These are phyloP conservation scores for Nothophytophthora sp. DNA, from an alignment of 352 stramenopile genomes.

Conservation along the genomic window DNA sequence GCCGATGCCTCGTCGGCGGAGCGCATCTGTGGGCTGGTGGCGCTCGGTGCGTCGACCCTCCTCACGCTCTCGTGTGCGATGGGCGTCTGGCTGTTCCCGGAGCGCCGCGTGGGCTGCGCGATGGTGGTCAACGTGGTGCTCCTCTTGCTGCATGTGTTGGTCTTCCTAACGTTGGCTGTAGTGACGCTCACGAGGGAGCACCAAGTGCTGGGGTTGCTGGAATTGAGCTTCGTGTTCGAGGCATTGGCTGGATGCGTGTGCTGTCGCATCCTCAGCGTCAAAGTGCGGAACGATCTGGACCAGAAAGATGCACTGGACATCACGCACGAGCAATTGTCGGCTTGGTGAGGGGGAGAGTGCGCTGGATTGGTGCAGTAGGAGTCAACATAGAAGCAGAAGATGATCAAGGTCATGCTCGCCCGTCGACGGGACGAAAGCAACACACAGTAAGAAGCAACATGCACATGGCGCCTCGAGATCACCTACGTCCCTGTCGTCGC, in stretches of 20 bases:
- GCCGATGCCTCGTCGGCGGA: background rate
- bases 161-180: background rate
- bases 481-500: no score
- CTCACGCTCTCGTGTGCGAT: conserved; percentile 7
- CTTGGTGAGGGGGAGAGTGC: background rate
- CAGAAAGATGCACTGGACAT: conserved; percentile 11
- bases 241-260: conserved; percentile 5
- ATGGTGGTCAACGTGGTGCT: conserved; percentile 10
- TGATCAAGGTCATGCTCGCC: no score
- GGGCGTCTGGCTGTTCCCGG: conserved; percentile 3
- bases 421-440: no score
- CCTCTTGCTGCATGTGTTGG: conserved; percentile 5
- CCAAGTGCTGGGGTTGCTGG: conserved; percentile 5
- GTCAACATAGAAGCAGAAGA: no score
- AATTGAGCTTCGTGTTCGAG: conserved; percentile 4
- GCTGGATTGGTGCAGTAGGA: no score
- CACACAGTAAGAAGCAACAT: no score
- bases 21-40: background rate
- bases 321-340: conserved; percentile 8
- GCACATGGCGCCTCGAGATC: no score
- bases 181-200: background rate
- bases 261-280: conserved; percentile 12
- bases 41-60: conserved; percentile 1
- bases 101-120: conserved; percentile 8
- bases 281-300: conserved; percentile 5